phyloP scores from a whole-genome alignment of 2,329 filamentous ascomycete genomes.

The Aaosphaeria arxii region DNA sequence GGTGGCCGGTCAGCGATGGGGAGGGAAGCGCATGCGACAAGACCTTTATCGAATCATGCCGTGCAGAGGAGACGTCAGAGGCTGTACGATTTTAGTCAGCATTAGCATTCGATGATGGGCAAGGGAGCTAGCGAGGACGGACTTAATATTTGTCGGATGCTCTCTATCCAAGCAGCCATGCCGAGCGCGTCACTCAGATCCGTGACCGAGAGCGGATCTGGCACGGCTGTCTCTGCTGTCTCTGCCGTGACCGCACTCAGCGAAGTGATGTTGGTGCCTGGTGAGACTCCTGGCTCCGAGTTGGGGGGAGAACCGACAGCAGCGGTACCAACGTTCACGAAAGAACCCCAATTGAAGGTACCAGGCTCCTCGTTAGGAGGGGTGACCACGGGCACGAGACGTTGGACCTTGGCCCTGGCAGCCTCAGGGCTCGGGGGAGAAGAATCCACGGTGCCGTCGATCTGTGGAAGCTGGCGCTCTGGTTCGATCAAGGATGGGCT shows the following conservation, averaged over 20 bases:
- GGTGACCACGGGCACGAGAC: constrained; percentile 42
- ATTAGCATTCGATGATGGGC: background rate
- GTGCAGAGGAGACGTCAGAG: constrained; percentile 27
- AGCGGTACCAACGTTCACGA: constrained; percentile 33
- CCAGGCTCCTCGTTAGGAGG: constrained; percentile 46
- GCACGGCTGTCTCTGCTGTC: constrained; percentile 15
- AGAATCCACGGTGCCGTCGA: constrained; percentile 9
- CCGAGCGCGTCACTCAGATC: constrained; percentile 18
- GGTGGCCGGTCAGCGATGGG: constrained; percentile 48
- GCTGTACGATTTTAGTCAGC: constrained; percentile 17
- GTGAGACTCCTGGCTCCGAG: constrained; percentile 35
- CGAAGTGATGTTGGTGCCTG: constrained; percentile 10
- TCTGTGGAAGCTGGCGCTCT: constrained; percentile 10
- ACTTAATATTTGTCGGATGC: constrained; percentile 31
- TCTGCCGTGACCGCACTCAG: background rate
- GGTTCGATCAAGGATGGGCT: constrained; percentile 27
- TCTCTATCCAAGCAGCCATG: constrained; percentile 30
- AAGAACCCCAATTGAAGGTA: constrained; percentile 38
- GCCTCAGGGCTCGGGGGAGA: constrained; percentile 15
- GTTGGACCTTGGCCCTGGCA: constrained; percentile 24
- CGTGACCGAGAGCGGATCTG: constrained; percentile 13
- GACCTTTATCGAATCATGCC: constrained; percentile 49
- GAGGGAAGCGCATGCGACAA: constrained; percentile 61
- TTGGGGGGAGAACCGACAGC: constrained; percentile 39
- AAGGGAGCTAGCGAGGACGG: constrained; percentile 8